Percentiles rank a stretch among this genome's conserved stretches.
These are phyloP conservation scores for Kodamaea anthophila DNA, from an alignment of 1,139 yeast species.

Conservation along the genomic window DNA sequence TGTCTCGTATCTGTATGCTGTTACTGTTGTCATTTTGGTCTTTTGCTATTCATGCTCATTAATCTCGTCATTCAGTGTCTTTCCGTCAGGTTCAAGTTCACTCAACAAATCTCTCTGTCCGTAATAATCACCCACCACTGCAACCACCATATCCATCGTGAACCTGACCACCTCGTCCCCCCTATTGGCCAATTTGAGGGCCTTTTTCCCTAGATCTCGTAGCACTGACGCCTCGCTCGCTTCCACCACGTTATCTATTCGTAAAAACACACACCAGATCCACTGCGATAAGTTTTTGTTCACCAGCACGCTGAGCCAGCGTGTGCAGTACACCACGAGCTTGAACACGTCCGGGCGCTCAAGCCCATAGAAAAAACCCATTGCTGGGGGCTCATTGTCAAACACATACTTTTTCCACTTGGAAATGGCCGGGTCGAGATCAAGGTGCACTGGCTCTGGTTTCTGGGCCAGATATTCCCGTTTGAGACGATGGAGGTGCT, in stretches of 20 bases:
- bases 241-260: conserved; percentile 31
- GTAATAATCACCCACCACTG: conserved; percentile 29
- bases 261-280: conserved; percentile 31
- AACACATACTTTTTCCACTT: conserved; percentile 29
- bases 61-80: no score
- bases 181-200: conserved; percentile 20
- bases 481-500: conserved; percentile 2
- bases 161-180: conserved; percentile 13
- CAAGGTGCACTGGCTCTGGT: neutral
- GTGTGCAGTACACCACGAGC: conserved; percentile 30
- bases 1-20: no score
- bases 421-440: conserved; percentile 15
- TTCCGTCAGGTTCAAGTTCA: no score
- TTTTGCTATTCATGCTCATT: no score
- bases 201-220: conserved; percentile 37
- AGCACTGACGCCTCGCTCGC: conserved; percentile 29
- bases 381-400: conserved; percentile 24
- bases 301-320: conserved; percentile 32
- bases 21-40: no score
- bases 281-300: conserved; percentile 29
- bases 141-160: conserved; percentile 29
- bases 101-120: conserved; percentile 35
- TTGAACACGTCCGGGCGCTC: conserved; percentile 32
- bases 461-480: neutral
- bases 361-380: conserved; percentile 16